These are phyloP conservation scores for Solanum piurae DNA, from an alignment of 257 asterid genomes.

Conservation along the genomic window DNA sequence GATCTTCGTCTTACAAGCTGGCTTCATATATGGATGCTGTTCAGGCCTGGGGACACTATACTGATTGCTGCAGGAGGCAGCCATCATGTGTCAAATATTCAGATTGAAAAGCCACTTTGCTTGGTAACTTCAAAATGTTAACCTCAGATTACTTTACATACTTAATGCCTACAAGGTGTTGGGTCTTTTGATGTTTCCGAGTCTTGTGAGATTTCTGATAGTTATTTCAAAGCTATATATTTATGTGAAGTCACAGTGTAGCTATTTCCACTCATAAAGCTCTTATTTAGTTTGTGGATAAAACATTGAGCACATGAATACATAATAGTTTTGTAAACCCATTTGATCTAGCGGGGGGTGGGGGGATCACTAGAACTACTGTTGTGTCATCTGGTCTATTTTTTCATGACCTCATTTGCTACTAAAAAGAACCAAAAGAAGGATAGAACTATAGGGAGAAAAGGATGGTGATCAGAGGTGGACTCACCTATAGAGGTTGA, in stretches of 20 bases:
- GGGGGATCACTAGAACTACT: not conserved
- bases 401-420: not conserved
- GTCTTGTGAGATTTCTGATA: not conserved
- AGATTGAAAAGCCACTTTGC: conserved; percentile 85
- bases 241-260: not conserved
- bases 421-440: not conserved
- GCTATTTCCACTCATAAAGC: not conserved
- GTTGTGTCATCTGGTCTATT: not conserved
- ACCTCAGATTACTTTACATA: not conserved
- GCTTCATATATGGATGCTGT: conserved; percentile 10
- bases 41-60: conserved; percentile 96
- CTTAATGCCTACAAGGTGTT: not conserved
- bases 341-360: not conserved
- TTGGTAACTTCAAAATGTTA: conserved; percentile 39
- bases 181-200: not conserved
- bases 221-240: not conserved
- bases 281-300: not conserved
- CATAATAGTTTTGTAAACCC: not conserved
- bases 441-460: not conserved
- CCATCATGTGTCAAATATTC: conserved; percentile 73
- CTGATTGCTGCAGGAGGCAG: conserved; percentile 90
- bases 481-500: not conserved
- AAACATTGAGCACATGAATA: not conserved
- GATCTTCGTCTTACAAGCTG: not conserved
- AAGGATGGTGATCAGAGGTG: not conserved